Conservation (phyloP, 345 rosid genomes). For the Lumnitzera racemosa region DNA sequence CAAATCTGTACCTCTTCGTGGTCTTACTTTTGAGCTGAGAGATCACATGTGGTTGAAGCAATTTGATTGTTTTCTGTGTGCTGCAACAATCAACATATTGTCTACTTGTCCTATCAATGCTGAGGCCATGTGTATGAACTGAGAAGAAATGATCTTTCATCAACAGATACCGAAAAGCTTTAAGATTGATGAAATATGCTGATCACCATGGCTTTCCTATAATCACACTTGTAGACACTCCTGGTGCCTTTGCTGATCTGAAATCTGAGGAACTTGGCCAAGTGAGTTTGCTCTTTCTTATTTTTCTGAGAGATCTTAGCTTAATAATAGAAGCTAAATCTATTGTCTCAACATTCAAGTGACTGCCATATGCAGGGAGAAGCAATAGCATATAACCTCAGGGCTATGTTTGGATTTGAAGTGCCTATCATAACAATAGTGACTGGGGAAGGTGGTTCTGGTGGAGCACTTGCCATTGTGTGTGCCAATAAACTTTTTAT, state of each 20-base stretch:
- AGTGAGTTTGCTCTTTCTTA: slow-evolving; percentile 6
- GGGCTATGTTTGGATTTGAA: slow-evolving; percentile 92
- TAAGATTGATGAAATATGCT: slow-evolving; percentile 26
- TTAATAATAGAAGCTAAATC: too few relatives aligned
- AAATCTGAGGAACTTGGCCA: slow-evolving; percentile 38
- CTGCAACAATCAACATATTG: too few relatives aligned
- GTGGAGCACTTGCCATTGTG: slow-evolving; percentile 96
- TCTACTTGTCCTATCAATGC: not conserved
- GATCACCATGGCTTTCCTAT: slow-evolving; percentile 33
- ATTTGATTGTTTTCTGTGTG: too few relatives aligned
- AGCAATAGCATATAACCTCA: slow-evolving; percentile 90
- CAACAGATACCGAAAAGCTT: slow-evolving; percentile 26
- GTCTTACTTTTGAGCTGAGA: not conserved
- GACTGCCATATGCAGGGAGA: slow-evolving; percentile 54
- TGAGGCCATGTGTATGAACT: not conserved
- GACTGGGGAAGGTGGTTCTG: slow-evolving; percentile 98
- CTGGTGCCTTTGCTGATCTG: slow-evolving; percentile 36
- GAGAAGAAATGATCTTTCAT: not conserved
- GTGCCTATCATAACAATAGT: slow-evolving; percentile 89
- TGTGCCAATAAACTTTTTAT: slow-evolving; percentile 87
- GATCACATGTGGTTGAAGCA: not conserved
- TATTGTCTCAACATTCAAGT: slow-evolving; percentile 4
- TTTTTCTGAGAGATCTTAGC: not conserved
- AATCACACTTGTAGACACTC: slow-evolving; percentile 27
- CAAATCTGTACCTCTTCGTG: not conserved